A percentile compares a stretch with the other conserved stretches of the same genome.
Conservation (phyloP, 192 early-diverging fungal genomes). For the Umbelopsis sp. region DNA sequence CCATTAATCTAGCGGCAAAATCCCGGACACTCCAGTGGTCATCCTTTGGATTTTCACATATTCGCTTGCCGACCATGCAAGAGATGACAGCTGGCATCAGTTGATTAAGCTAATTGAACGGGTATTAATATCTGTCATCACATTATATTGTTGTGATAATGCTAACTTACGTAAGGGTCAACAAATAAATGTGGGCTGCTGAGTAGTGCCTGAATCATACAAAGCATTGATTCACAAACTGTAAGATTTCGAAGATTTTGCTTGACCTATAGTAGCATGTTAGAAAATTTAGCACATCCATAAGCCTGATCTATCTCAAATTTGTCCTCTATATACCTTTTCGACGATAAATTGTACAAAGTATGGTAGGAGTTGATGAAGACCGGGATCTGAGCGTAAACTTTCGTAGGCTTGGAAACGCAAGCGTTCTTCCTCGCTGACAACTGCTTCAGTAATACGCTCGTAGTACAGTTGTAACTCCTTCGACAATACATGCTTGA, state of each 20-base stretch:
- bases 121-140: background rate
- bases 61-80: conserved; percentile 83
- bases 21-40: conserved; percentile 86
- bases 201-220: conserved; percentile 76
- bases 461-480: conserved; percentile 96
- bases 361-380: conserved; percentile 94
- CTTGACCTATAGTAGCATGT: conserved; percentile 54
- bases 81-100: conserved; percentile 92
- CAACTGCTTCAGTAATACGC: conserved; percentile 79
- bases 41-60: conserved; percentile 70
- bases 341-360: conserved; percentile 92
- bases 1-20: conserved; percentile 71
- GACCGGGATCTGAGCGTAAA: conserved; percentile 85
- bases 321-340: conserved; percentile 47
- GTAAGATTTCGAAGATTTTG: conserved; percentile 77
- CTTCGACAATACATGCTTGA: conserved; percentile 89
- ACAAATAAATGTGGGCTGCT: conserved; percentile 88
- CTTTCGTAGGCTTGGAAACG: conserved; percentile 79
- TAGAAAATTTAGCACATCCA: background rate
- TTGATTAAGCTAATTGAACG: conserved; percentile 80
- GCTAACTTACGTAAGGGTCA: conserved; percentile 84
- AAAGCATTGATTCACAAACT: conserved; percentile 74
- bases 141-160: no score
- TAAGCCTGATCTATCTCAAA: no score
- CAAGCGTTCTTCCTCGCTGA: conserved; percentile 67